These are phyloP conservation scores for Daedaleopsis sinensis DNA, from an alignment of 768 basidiomycete genomes.

Conservation along the genomic window DNA sequence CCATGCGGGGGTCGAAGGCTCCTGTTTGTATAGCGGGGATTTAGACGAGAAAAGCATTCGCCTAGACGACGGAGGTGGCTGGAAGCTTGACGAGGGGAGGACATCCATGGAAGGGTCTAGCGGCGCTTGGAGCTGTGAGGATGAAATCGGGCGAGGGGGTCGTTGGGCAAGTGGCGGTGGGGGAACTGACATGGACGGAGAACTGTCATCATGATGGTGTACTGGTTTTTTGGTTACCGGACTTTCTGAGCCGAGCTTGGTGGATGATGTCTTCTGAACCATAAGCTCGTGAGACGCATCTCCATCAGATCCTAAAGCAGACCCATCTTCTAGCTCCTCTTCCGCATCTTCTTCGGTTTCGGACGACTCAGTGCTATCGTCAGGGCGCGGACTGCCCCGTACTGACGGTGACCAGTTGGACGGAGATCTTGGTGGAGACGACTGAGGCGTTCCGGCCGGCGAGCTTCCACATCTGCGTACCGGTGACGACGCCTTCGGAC, in stretches of 20 bases:
- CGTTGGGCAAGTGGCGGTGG: constrained; percentile 4
- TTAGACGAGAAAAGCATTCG: constrained; percentile 1
- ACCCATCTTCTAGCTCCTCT: constrained; percentile 2
- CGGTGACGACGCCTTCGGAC: not conserved
- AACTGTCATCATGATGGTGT: not conserved
- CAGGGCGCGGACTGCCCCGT: constrained; percentile 3
- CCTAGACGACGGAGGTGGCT: not conserved
- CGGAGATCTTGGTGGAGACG: constrained; percentile 11
- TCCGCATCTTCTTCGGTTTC: constrained; percentile 13
- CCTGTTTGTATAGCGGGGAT: constrained; percentile 2
- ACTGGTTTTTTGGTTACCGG: not conserved
- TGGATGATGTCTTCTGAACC: not conserved
- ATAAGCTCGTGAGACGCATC: not conserved
- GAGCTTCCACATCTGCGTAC: not conserved
- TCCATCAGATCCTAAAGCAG: not conserved
- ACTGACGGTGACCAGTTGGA: constrained; percentile 24
- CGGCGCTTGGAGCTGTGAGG: constrained; percentile 5
- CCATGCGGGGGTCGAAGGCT: not conserved
- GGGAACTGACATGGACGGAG: not conserved
- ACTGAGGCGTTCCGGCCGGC: not conserved
- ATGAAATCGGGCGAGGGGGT: not conserved
- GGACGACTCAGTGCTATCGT: not conserved
- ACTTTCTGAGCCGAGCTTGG: not conserved
- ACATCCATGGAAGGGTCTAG: not conserved
- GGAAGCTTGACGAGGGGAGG: constrained; percentile 11